Evolutionary conservation across 2,329 filamentous ascomycete species (phyloP), one percentile per base, ranked within the genome.

Genomic region (Paraconiothyrium sp.): DNA sequence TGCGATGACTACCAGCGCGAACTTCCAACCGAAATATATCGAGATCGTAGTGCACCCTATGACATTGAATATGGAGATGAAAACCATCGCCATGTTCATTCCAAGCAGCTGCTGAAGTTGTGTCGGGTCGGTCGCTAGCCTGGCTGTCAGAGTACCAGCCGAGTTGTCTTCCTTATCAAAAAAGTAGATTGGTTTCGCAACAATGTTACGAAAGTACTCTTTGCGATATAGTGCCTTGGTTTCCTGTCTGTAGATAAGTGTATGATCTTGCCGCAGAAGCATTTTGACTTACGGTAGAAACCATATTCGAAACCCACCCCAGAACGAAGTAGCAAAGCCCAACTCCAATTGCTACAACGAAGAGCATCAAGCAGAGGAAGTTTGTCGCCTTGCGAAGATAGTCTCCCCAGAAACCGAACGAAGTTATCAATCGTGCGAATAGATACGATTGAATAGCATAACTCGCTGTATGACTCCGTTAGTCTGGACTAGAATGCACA

Each of bases 111-210:
- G 70, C 47, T 73, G 71, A 14, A 73, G 56, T 30, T 73, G 70
- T 4, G 66, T 57, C n/a, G 71, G 70, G 44, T 73, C 71, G 13
- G 58, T 69, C 0, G 84, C 81, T 1, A 88, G 76, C 2, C 84
- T 81, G 1, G 86, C 83, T 1, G 92, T 97, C 70, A 98, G 82
- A 1, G 92, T 90, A 67, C 94, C 94, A 6, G 92, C 89, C 4
- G 91, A 93, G 76, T 97, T 96, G 77, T 95, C 90, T 63, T 96
- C 91, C 41, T 84, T 85, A 76, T 97, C 94, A 69, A 97, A 98
- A 78, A 93, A 97, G n/a, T 88, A 83, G 46, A 97, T 93, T 62
- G 97, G 93, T 78, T 97, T 93, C 63, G 93, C 90, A 54, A 98
- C 87, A 83, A 97, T 93, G 39, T 90, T 86, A 37, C 92, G 86